These are phyloP conservation scores for Trypanosoma congolense DNA, from an alignment of 208 protist species.

Conservation along the genomic window DNA sequence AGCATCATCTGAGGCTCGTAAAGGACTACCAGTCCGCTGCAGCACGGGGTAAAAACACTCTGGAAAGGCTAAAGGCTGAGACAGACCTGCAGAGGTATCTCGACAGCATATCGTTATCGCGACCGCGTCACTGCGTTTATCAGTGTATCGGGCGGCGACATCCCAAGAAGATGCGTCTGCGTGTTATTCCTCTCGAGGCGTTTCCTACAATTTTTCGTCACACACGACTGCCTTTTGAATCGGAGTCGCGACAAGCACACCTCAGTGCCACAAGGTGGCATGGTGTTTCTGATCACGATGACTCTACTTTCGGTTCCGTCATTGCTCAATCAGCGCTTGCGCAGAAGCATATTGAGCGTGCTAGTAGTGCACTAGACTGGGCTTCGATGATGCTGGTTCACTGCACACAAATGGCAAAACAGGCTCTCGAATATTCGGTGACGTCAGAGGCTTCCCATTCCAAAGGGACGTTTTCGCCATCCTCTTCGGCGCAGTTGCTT, in stretches of 20 bases:
- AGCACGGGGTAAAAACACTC: constrained; percentile 11
- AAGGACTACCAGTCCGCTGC: constrained; percentile 28
- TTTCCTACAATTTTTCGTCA: constrained; percentile 60
- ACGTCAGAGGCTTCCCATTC: neutral
- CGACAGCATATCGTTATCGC: constrained; percentile 22
- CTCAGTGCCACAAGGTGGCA: constrained; percentile 25
- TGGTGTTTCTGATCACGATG: constrained; percentile 16
- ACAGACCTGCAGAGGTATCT: constrained; percentile 22
- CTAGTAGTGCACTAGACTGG: constrained; percentile 58
- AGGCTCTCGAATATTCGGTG: constrained; percentile 16
- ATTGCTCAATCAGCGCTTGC: constrained; percentile 38
- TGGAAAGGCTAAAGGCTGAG: constrained; percentile 11
- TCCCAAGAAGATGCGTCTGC: constrained; percentile 51
- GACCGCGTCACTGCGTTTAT: constrained; percentile 36
- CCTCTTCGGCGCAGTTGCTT: neutral
- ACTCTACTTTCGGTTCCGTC: constrained; percentile 43
- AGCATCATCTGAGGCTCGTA: constrained; percentile 57
- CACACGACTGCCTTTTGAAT: constrained; percentile 43
- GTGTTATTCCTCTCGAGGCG: constrained; percentile 72
- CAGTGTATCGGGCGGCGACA: constrained; percentile 42
- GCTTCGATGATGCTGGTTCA: constrained; percentile 38
- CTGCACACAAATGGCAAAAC: constrained; percentile 29
- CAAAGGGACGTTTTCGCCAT: neutral
- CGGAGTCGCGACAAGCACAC: constrained; percentile 37
- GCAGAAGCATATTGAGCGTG: constrained; percentile 47